A percentile compares a stretch with the other conserved stretches of the same genome.
phyloP scores from a whole-genome alignment of 2,329 filamentous ascomycete genomes.

The Epichloe sylvatica region DNA sequence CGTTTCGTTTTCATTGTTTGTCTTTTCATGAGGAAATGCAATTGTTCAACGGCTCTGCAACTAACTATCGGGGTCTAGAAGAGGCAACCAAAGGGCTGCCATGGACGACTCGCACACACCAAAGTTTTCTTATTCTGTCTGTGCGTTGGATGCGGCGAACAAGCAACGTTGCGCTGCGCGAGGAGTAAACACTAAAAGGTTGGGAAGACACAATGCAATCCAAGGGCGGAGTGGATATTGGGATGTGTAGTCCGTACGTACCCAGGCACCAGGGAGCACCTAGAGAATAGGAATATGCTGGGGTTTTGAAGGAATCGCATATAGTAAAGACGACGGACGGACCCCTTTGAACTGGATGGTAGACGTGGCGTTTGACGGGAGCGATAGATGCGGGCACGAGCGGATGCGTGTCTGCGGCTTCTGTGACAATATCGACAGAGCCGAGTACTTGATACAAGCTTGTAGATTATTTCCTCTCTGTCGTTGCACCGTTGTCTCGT shows the following conservation, averaged over 20 bases:
- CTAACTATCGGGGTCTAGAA: not conserved
- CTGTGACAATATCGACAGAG: too few relatives aligned
- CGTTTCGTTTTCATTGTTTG: not conserved
- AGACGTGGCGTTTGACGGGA: conserved; percentile 1
- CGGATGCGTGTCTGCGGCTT: not conserved
- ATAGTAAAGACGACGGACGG: not conserved
- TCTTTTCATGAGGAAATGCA: not conserved
- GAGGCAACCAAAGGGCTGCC: not conserved
- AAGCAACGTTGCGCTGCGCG: not conserved
- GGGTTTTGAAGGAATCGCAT: not conserved
- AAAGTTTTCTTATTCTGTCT: not conserved
- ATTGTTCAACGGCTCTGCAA: not conserved
- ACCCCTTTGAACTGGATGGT: not conserved
- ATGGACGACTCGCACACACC: not conserved
- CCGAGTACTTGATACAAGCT: not conserved
- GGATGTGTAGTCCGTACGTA: not conserved
- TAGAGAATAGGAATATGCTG: not conserved
- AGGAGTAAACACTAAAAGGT: not conserved
- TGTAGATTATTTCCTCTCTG: not conserved
- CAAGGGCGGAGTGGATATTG: not conserved
- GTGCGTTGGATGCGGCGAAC: not conserved
- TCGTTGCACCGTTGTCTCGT: too few relatives aligned
- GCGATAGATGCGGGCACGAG: not conserved
- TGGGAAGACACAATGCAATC: not conserved
- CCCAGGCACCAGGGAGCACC: not conserved